Evolutionary conservation across 148 eudicot genomes (phyloP), one percentile per base, ranked within the genome.

Genomic region (Rhododendron mucronatum): DNA sequence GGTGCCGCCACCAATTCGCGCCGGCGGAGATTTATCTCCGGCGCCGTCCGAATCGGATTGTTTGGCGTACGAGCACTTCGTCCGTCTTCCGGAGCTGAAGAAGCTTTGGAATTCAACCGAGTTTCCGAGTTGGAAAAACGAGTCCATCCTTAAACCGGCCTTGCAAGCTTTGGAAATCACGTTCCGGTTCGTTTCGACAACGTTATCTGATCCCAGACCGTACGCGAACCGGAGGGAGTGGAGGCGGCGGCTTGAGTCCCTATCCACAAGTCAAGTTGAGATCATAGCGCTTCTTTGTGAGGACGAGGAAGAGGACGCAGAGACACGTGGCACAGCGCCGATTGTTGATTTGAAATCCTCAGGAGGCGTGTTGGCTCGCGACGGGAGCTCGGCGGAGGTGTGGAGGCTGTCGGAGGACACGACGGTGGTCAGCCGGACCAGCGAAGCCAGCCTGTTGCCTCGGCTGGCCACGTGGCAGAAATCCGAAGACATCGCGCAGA

Each of bases 1-100:
- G 0, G 20, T 84, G 1, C 91, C 89, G 0, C n/a, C 80, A 1
- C 91, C 88, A 2, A 15, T 82, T 59, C 84, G 77, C 1, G 41
- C 79, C 51, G 89, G 81, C 74, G 74, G 74, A 0, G 98, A 93
- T 0, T 14, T 91, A 4, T 71, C 76, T 14, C 76, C 93, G 4
- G 91, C 91, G 67, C 91, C 95, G 33, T 87, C 94, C 14, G 96
- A 94, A 0, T 45, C 94, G 14, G 89, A 88, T 0, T 95, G 94
- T 35, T 83, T 82, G 8, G 95, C 96, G 0, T 94, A 94, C 89
- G 98, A 95, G 35, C 82, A 86, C 9, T 95, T 92, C 53, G 82
- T 95, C 21, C 92, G 94, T 7, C 91, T 95, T 1, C 94, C 97
- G 45, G 98, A 95, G 86, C 91, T 95, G 53, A 88, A 85, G 45